These are phyloP conservation scores for Schrenkiella parvula DNA, from an alignment of 345 rosid species.

Conservation along the genomic window DNA sequence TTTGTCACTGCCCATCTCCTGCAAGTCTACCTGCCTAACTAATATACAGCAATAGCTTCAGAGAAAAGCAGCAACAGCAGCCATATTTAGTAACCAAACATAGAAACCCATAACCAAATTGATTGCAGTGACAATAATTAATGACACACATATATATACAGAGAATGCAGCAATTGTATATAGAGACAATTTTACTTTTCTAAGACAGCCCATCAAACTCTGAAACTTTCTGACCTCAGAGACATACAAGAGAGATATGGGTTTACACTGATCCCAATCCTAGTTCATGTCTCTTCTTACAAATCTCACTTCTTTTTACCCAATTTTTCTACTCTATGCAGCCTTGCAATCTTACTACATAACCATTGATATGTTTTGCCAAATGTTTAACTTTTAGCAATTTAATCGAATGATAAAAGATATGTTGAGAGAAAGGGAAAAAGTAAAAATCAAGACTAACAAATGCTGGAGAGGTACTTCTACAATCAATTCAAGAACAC, in stretches of 20 bases:
- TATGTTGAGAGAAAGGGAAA: background rate
- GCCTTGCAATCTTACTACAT: slow-evolving; percentile 10
- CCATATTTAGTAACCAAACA: slow-evolving; percentile 36
- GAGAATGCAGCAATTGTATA: slow-evolving; percentile 17
- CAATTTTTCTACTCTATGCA: background rate
- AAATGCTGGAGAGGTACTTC: background rate
- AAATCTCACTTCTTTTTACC: slow-evolving; percentile 26
- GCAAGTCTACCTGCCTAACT: slow-evolving; percentile 33
- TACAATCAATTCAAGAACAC: slow-evolving; percentile 9
- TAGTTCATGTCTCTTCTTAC: slow-evolving; percentile 27
- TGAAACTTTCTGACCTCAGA: slow-evolving; percentile 29
- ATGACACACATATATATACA: slow-evolving; percentile 4
- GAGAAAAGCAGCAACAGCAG: slow-evolving; percentile 34
- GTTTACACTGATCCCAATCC: slow-evolving; percentile 39
- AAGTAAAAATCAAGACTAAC: background rate
- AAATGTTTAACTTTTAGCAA: background rate
- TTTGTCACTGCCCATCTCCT: slow-evolving; percentile 36
- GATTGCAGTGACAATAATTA: slow-evolving; percentile 10
- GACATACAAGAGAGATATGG: slow-evolving; percentile 34
- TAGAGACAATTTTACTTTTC: slow-evolving; percentile 32
- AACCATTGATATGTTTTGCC: slow-evolving; percentile 21
- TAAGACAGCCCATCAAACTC: slow-evolving; percentile 34
- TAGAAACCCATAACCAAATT: slow-evolving; percentile 31
- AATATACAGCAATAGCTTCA: slow-evolving; percentile 33
- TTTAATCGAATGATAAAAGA: background rate